phyloP scores from a whole-genome alignment of 208 protist species.

The Trypanosoma scelopori region DNA sequence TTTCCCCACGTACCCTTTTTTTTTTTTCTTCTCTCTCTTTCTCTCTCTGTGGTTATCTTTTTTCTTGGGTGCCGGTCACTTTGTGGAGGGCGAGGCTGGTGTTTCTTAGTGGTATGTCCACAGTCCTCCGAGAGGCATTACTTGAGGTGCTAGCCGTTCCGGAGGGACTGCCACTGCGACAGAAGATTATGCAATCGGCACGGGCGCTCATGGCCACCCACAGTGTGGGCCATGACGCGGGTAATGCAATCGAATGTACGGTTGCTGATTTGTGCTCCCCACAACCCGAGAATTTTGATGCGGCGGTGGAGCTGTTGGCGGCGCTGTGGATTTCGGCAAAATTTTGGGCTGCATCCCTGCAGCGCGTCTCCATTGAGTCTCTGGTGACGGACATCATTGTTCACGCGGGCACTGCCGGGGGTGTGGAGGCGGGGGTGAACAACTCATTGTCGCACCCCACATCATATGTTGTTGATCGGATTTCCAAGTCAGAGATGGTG shows the following conservation, averaged over 20 bases:
- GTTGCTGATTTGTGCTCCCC: constrained; percentile 16
- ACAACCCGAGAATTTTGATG: neutral
- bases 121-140: constrained; percentile 2
- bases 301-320: constrained; percentile 14
- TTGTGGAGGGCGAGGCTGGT: neutral
- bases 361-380: constrained; percentile 28
- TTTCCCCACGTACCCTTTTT: too few relatives aligned
- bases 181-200: constrained; percentile 11
- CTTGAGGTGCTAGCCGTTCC: constrained; percentile 4
- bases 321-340: constrained; percentile 25
- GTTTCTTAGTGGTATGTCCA: neutral
- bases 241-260: neutral
- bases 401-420: neutral
- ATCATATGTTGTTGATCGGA: constrained; percentile 14
- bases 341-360: constrained; percentile 36
- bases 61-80: neutral
- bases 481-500: constrained; percentile 33
- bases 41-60: neutral
- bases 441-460: neutral
- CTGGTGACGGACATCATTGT: constrained; percentile 27
- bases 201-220: neutral
- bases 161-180: neutral
- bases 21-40: constrained; percentile 8
- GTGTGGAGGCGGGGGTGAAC: neutral
- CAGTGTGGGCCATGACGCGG: neutral